A percentile compares a stretch with the other conserved stretches of the same genome.
Conservation (phyloP, 345 rosid genomes). For the Hibiscus syriacus region DNA sequence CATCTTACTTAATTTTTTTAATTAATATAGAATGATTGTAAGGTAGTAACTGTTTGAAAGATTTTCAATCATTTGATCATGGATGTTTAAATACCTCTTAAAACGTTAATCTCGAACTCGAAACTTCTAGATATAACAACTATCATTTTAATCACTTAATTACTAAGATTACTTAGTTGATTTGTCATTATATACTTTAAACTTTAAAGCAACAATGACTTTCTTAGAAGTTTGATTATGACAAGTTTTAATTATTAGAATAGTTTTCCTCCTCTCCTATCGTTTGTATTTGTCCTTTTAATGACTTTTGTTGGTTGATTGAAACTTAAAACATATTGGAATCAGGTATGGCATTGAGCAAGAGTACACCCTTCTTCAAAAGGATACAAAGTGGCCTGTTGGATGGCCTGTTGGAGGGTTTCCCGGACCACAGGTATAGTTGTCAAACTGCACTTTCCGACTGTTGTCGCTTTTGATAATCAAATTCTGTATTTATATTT, state of each 20-base stretch:
- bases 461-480: background rate
- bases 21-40: too few species aligned
- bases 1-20: too few species aligned
- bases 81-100: too few species aligned
- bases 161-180: too few species aligned
- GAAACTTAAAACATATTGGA: background rate
- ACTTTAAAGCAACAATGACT: background rate
- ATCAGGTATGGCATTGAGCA: slow-evolving; percentile 80
- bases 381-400: slow-evolving; percentile 55
- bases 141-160: too few species aligned
- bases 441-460: background rate
- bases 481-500: too few species aligned
- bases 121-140: too few species aligned
- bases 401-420: slow-evolving; percentile 84
- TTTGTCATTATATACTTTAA: too few species aligned
- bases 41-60: too few species aligned
- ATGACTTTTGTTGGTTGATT: background rate
- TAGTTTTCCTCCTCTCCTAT: background rate
- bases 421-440: slow-evolving; percentile 70
- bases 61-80: too few species aligned
- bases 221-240: background rate
- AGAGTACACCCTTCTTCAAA: slow-evolving; percentile 69
- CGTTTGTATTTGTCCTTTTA: background rate
- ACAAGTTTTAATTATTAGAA: background rate
- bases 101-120: too few species aligned